Conservation (phyloP, 306 rosid species). For the Abrus pulchellus region DNA sequence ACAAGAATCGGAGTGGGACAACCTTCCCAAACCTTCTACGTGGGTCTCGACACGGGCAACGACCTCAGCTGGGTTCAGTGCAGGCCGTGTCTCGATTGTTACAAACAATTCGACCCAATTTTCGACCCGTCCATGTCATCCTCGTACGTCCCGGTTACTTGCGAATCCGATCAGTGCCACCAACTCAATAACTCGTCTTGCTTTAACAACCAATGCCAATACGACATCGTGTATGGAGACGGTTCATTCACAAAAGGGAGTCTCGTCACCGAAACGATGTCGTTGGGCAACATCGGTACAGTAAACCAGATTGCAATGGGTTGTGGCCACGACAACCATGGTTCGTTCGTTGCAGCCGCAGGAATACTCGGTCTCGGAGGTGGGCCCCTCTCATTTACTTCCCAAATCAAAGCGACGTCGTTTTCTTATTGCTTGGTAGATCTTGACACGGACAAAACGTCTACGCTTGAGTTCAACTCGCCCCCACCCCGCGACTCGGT, state of each 20-base stretch:
- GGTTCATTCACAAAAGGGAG: slow-evolving; percentile 66
- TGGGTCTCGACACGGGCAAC: slow-evolving; percentile 77
- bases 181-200: slow-evolving; percentile 52
- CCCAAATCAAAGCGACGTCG: slow-evolving; percentile 67
- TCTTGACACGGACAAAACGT: slow-evolving; percentile 62
- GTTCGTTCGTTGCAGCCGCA: slow-evolving; percentile 64
- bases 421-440: slow-evolving; percentile 77
- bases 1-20: slow-evolving; percentile 63
- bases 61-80: slow-evolving; percentile 83
- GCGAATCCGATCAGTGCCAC: slow-evolving; percentile 55
- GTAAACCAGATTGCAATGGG: slow-evolving; percentile 57
- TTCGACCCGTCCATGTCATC: slow-evolving; percentile 66
- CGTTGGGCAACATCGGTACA: slow-evolving; percentile 62
- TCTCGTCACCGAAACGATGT: slow-evolving; percentile 61
- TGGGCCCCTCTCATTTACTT: slow-evolving; percentile 56
- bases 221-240: slow-evolving; percentile 71
- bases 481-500: slow-evolving; percentile 61
- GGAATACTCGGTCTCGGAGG: slow-evolving; percentile 78
- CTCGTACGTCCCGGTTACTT: slow-evolving; percentile 50
- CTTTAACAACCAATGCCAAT: slow-evolving; percentile 51
- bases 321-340: slow-evolving; percentile 76
- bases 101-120: slow-evolving; percentile 71
- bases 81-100: slow-evolving; percentile 71
- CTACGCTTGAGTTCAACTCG: slow-evolving; percentile 80
- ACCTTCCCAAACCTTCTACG: slow-evolving; percentile 59